A percentile compares a stretch with the other conserved stretches of the same genome.
Conservation (phyloP, 331 rosid genomes). For the Malus hybrid region DNA sequence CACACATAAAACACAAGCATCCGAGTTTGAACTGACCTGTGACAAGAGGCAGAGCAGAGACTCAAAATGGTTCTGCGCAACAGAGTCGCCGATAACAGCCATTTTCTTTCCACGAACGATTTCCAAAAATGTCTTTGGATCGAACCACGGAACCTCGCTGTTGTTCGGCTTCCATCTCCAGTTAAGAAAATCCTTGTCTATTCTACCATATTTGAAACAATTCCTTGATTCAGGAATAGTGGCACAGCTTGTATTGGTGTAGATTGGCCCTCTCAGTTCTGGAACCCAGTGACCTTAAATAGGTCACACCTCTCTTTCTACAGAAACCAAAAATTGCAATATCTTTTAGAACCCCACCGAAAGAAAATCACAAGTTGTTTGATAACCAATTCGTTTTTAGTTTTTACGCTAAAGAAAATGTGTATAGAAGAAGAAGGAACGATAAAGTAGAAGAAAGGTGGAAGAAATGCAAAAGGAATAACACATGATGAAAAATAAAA, state of each 20-base stretch:
- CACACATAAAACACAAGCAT: not conserved
- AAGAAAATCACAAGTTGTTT: not conserved
- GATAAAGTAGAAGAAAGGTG: not conserved
- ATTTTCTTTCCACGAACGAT: constrained; percentile 54
- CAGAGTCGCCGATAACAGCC: constrained; percentile 81
- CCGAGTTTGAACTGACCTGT: constrained; percentile 36
- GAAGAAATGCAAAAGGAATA: not conserved
- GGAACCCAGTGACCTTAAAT: constrained; percentile 55
- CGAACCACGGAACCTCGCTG: constrained; percentile 55
- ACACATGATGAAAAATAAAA: too few relatives aligned
- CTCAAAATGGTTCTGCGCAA: constrained; percentile 77
- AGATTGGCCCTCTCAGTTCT: constrained; percentile 26
- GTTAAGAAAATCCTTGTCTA: constrained; percentile 50
- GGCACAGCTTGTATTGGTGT: constrained; percentile 62
- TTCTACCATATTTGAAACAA: constrained; percentile 72
- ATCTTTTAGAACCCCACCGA: not conserved
- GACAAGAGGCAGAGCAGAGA: constrained; percentile 76
- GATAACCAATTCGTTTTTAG: not conserved
- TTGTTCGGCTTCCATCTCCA: constrained; percentile 84
- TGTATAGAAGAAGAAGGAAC: not conserved
- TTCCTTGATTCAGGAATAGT: constrained; percentile 62
- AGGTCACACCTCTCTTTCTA: constrained; percentile 48
- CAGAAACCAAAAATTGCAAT: not conserved
- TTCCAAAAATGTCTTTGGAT: constrained; percentile 38
- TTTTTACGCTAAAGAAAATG: not conserved